Evolutionary conservation across 352 stramenopile genomes (phyloP).

Genomic region (Phytophthora multivora): DNA sequence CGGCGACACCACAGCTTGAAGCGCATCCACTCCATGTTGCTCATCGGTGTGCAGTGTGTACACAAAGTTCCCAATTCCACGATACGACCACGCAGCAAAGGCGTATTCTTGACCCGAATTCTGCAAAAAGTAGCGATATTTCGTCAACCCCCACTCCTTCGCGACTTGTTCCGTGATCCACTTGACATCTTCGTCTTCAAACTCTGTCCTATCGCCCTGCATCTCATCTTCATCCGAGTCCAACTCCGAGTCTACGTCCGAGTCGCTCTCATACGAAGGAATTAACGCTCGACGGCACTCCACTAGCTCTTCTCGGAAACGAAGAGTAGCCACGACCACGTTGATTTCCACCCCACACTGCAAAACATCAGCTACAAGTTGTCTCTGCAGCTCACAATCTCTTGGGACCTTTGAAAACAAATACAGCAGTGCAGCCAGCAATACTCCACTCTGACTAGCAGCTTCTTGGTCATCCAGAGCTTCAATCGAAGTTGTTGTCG

Average conservation of each 20-base stretch:
- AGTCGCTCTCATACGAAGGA: slow-evolving; percentile 41
- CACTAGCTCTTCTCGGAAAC: slow-evolving; percentile 60
- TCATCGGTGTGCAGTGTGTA: slow-evolving; percentile 36
- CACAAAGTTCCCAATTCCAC: slow-evolving; percentile 47
- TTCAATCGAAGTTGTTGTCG: slow-evolving; percentile 13
- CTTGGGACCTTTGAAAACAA: slow-evolving; percentile 33
- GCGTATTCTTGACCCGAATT: slow-evolving; percentile 52
- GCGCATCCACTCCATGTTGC: slow-evolving; percentile 2
- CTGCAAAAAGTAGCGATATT: slow-evolving; percentile 60
- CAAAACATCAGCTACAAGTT: slow-evolving; percentile 35
- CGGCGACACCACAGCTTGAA: slow-evolving; percentile 37
- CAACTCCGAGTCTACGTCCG: slow-evolving; percentile 33
- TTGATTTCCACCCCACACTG: slow-evolving; percentile 40
- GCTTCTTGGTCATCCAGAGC: slow-evolving; percentile 23
- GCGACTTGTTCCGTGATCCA: slow-evolving; percentile 44
- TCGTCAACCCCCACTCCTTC: slow-evolving; percentile 32
- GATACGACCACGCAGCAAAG: slow-evolving; percentile 65
- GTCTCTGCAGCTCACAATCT: slow-evolving; percentile 6
- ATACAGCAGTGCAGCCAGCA: slow-evolving; percentile 46
- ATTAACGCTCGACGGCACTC: slow-evolving; percentile 46
- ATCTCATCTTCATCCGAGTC: slow-evolving; percentile 34
- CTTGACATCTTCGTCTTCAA: slow-evolving; percentile 28
- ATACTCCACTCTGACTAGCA: slow-evolving; percentile 26
- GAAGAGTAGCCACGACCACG: slow-evolving; percentile 51
- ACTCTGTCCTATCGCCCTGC: slow-evolving; percentile 11